Percentiles rank a stretch among this genome's conserved stretches.
phyloP scores from a whole-genome alignment of 2,329 filamentous ascomycete species.

The Fusarium torreyae region DNA sequence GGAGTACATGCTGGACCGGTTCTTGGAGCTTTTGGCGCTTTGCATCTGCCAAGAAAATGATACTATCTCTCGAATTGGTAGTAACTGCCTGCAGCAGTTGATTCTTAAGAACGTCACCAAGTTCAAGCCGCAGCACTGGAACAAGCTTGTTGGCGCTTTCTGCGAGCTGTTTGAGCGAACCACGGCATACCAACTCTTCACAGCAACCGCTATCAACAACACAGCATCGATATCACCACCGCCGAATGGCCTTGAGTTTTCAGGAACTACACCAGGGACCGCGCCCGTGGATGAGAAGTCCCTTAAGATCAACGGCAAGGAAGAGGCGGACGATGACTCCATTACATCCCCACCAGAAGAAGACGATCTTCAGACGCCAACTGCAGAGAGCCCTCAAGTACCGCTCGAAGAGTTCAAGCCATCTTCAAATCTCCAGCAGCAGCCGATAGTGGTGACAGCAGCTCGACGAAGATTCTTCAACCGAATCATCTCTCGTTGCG shows the following conservation, averaged over 20 bases:
- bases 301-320: conserved; percentile 72
- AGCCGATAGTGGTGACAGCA: conserved; percentile 92
- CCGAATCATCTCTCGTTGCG: conserved; percentile 98
- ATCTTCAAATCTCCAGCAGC: conserved; percentile 82
- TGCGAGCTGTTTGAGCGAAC: conserved; percentile 96
- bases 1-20: conserved; percentile 98
- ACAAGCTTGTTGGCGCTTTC: conserved; percentile 94
- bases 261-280: conserved; percentile 59
- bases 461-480: conserved; percentile 97
- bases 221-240: conserved; percentile 67
- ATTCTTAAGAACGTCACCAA: conserved; percentile 97
- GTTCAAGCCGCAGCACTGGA: conserved; percentile 90
- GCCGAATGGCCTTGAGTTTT: conserved; percentile 67
- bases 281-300: conserved; percentile 67
- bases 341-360: conserved; percentile 52
- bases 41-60: conserved; percentile 99
- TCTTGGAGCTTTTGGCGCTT: conserved; percentile 91
- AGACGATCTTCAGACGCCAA: conserved; percentile 54
- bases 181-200: conserved; percentile 95
- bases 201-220: conserved; percentile 75
- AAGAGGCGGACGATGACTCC: conserved; percentile 59
- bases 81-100: conserved; percentile 96
- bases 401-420: conserved; percentile 90
- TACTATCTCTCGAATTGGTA: conserved; percentile 96
- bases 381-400: conserved; percentile 56